These are phyloP conservation scores for Monilinia fructigena DNA, from an alignment of 2,329 filamentous ascomycete species.

Conservation along the genomic window DNA sequence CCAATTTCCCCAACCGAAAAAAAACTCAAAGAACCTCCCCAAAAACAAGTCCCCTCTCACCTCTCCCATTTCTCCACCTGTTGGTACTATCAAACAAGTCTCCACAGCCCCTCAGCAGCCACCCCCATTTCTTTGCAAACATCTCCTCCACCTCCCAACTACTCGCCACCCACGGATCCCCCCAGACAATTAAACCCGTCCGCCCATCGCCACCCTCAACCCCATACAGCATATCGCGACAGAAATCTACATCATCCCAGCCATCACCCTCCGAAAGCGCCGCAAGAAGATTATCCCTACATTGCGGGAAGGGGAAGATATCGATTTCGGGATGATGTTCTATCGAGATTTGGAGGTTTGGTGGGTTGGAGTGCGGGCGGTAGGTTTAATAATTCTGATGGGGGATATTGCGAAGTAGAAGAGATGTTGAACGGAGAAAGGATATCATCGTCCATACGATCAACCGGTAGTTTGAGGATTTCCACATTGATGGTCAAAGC, in stretches of 20 bases:
- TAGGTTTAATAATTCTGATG: conserved; percentile 13
- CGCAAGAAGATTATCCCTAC: conserved; percentile 45
- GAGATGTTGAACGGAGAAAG: conserved; percentile 28
- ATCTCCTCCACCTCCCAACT: conserved; percentile 50
- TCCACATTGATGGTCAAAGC: conserved; percentile 41
- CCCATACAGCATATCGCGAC: conserved; percentile 42
- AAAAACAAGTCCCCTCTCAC: conserved; percentile 25
- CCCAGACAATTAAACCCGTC: conserved; percentile 49
- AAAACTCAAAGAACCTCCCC: neutral
- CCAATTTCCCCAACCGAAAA: neutral
- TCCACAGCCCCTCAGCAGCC: conserved; percentile 42
- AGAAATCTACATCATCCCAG: conserved; percentile 42
- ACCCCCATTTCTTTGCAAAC: conserved; percentile 49
- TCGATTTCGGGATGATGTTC: conserved; percentile 46
- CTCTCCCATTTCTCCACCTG: conserved; percentile 39
- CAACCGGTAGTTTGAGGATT: conserved; percentile 34
- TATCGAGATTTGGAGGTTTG: conserved; percentile 39
- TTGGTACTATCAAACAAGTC: conserved; percentile 44
- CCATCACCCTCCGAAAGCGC: conserved; percentile 39
- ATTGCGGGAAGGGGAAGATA: conserved; percentile 41
- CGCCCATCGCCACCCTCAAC: conserved; percentile 28
- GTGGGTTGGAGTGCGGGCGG: conserved; percentile 42
- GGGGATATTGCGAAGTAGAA: neutral
- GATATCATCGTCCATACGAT: conserved; percentile 27
- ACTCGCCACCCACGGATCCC: conserved; percentile 45